These are phyloP conservation scores for Aspergillus conjunctus DNA, from an alignment of 495 filamentous ascomycete species.

Conservation along the genomic window DNA sequence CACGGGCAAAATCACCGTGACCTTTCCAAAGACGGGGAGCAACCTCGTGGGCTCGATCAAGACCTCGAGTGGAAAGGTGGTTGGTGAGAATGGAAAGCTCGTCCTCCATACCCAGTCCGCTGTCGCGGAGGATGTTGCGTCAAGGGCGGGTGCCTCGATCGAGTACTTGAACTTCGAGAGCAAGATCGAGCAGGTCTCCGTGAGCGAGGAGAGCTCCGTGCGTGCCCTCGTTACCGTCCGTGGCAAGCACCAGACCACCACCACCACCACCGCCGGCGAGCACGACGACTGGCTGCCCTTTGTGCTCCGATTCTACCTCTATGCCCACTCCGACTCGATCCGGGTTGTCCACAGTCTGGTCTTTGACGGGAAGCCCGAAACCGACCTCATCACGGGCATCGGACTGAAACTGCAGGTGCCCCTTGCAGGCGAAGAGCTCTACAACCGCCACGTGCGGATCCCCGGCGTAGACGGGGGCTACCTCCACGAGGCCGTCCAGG, in stretches of 20 bases:
- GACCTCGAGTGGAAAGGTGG: constrained; percentile 36
- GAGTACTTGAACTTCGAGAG: constrained; percentile 29
- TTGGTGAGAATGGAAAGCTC: constrained; percentile 45
- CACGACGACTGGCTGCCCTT: constrained; percentile 42
- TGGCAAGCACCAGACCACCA: constrained; percentile 22
- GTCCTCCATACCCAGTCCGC: constrained; percentile 40
- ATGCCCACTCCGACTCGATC: constrained; percentile 42
- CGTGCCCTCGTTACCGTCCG: constrained; percentile 42
- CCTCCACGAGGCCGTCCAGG: constrained; percentile 44
- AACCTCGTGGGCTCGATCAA: constrained; percentile 37
- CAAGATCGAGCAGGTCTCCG: constrained; percentile 24
- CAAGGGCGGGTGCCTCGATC: constrained; percentile 20
- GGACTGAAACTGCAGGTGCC: constrained; percentile 45
- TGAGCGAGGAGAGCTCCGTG: constrained; percentile 23
- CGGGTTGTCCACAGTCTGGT: constrained; percentile 41
- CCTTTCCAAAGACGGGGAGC: constrained; percentile 39
- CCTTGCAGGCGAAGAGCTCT: constrained; percentile 36
- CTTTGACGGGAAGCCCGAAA: constrained; percentile 37
- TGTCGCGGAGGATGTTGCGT: constrained; percentile 31
- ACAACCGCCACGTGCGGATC: constrained; percentile 45
- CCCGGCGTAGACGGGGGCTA: constrained; percentile 41
- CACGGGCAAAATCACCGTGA: constrained; percentile 41
- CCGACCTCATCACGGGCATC: constrained; percentile 41
- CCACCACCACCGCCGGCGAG: constrained; percentile 10
- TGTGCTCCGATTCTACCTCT: constrained; percentile 47